Percentiles rank a stretch among this genome's conserved stretches.
phyloP scores from a whole-genome alignment of 805 yeast genomes.

The Teunomyces pallodes region DNA sequence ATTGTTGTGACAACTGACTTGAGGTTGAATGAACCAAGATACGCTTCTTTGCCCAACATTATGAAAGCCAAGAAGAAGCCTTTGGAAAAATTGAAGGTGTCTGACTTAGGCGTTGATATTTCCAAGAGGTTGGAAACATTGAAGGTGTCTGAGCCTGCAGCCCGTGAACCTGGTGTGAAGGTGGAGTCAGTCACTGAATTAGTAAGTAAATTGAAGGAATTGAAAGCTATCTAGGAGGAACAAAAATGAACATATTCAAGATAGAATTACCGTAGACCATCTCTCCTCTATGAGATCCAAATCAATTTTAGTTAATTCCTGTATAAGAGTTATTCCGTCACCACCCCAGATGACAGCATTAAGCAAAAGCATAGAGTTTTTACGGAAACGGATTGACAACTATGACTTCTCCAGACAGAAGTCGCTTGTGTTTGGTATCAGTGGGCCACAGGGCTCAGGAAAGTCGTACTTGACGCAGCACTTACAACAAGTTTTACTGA shows the following conservation, averaged over 20 bases:
- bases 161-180: conserved; percentile 76
- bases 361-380: conserved; percentile 18
- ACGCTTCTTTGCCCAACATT: conserved; percentile 91
- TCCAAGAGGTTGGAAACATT: conserved; percentile 63
- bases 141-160: conserved; percentile 82
- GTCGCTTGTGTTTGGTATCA: conserved; percentile 55
- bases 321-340: neutral
- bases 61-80: conserved; percentile 99
- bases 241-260: neutral
- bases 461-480: conserved; percentile 56
- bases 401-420: conserved; percentile 18
- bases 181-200: conserved; percentile 82
- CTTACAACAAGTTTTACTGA: conserved; percentile 32
- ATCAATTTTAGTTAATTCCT: neutral
- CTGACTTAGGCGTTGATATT: conserved; percentile 69
- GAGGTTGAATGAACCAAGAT: conserved; percentile 92
- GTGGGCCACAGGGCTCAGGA: conserved; percentile 83
- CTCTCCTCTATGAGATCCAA: too few relatives aligned
- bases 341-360: conserved; percentile 9
- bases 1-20: conserved; percentile 88
- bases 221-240: conserved; percentile 55
- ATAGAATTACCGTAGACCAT: neutral
- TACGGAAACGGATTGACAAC: conserved; percentile 23
- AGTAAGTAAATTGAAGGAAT: conserved; percentile 70
- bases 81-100: conserved; percentile 56